phyloP scores from a whole-genome alignment of 2,329 filamentous ascomycete species.

The Didymella glomerata region DNA sequence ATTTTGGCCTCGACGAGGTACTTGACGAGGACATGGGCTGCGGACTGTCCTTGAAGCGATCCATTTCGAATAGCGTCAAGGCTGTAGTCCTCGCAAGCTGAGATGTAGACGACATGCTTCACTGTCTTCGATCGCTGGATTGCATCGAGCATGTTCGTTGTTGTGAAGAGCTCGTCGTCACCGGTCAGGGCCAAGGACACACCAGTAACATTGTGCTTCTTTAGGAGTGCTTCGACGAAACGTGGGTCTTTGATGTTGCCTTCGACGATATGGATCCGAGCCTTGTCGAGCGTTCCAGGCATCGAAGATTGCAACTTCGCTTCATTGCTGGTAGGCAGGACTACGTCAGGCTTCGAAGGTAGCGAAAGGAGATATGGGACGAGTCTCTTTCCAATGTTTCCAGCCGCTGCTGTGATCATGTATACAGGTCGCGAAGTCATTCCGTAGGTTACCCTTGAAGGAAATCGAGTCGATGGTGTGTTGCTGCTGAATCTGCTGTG shows the following conservation, averaged over 20 bases:
- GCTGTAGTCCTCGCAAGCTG: conserved; percentile 1
- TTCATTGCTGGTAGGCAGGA: not conserved
- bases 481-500: not conserved
- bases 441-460: not conserved
- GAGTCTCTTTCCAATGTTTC: not conserved
- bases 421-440: not conserved
- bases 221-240: not conserved
- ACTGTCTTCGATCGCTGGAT: not conserved
- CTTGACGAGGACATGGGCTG: not conserved
- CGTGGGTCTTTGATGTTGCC: not conserved
- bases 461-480: not conserved
- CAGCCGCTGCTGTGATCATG: not conserved
- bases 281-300: not conserved
- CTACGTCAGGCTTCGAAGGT: not conserved
- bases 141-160: not conserved
- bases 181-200: not conserved
- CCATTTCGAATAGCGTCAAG: not conserved
- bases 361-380: not conserved
- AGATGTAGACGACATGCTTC: not conserved
- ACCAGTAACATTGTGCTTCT: not conserved
- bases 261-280: not conserved
- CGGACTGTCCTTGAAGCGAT: not conserved
- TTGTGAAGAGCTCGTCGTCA: not conserved
- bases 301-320: not conserved
- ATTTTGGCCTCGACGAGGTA: not conserved